Base-by-base conservation (phyloP, 2,329 filamentous ascomycete species). In the Aspergillus tubingensis region DNA sequence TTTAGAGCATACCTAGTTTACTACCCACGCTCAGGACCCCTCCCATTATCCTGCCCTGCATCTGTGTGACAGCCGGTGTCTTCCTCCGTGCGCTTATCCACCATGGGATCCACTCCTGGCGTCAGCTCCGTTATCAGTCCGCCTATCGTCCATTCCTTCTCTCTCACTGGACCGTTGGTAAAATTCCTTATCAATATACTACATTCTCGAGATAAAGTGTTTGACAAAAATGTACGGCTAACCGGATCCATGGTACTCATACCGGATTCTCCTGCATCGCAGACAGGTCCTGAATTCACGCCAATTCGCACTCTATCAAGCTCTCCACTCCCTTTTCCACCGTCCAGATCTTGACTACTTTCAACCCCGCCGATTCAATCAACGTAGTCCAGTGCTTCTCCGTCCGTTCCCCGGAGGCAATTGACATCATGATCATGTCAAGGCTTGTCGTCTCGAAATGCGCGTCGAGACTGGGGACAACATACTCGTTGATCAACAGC, bases 401-500 rank as follows among this genome's bases (percentile, higher is more conserved):
- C 1, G 74, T 79, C 21, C 78, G 69, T 64, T 81, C 78, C 55
- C 70, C 67, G 1, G 73, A 72, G 2, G 71, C 71, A 50, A 76
- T 63, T 11, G 63, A 62, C 74, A 81, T 76, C 78, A 82, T 79
- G 36, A 74, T 68, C 54, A 79, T 68, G 65, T 82, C 80, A 36
- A 79, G 62, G 11, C 67, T 65, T 1, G 72, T 75, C 1, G 65
- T 64, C 17, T 72, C 68, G 61, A 67, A 69, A 5, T 66, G 61
- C 0, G 78, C 71, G 1, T 70, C 71, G 1, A 61, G 70, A 8
- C 76, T 72, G 3, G 77, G 76, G 15, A 82, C 66, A 0, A 79
- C 67, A 54, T 75, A 74, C 47, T 82, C 80, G 36, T 78, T 76
- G 39, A 83, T 72, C 15, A 83, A 64, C 4, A 82, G 44, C 55